Conservation (phyloP, 179 eudicot species). For the Beta lomatogona region DNA sequence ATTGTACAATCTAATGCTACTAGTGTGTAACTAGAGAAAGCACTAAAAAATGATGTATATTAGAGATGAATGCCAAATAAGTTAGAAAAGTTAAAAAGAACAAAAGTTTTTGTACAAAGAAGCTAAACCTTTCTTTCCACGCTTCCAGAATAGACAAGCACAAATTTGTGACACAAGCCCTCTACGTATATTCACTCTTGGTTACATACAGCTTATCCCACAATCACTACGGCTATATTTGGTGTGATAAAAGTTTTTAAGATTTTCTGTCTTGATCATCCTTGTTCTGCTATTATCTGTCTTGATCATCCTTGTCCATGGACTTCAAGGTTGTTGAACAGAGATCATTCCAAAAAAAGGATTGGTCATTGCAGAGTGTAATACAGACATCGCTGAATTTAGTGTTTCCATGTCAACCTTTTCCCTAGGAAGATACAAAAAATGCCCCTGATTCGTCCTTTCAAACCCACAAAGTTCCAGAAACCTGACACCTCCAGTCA, state of each 20-base stretch:
- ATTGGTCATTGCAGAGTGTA: slow-evolving; percentile 62
- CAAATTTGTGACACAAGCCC: neutral
- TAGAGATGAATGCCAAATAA: neutral
- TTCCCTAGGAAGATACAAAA: slow-evolving; percentile 55
- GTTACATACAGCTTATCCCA: neutral
- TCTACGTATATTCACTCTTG: neutral
- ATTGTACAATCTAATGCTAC: neutral
- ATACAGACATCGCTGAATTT: slow-evolving; percentile 43
- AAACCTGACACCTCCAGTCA: slow-evolving; percentile 59
- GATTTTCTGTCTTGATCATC: too few relatives aligned
- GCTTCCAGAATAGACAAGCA: neutral
- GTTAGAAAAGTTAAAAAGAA: neutral
- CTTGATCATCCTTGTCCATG: slow-evolving; percentile 7
- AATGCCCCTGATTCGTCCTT: slow-evolving; percentile 46
- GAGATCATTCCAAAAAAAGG: slow-evolving; percentile 87
- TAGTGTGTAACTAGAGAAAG: neutral
- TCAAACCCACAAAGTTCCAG: slow-evolving; percentile 91
- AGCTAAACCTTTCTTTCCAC: neutral
- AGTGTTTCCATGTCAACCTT: slow-evolving; percentile 53
- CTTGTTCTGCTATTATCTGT: neutral
- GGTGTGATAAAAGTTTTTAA: too few relatives aligned
- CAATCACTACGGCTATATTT: too few relatives aligned
- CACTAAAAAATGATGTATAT: neutral
- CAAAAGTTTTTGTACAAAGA: neutral
- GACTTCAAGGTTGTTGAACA: slow-evolving; percentile 23